Evolutionary conservation across 208 protist genomes (phyloP), one percentile per base, ranked within the genome.

Genomic region (Kentomonas sorsogonicus): DNA sequence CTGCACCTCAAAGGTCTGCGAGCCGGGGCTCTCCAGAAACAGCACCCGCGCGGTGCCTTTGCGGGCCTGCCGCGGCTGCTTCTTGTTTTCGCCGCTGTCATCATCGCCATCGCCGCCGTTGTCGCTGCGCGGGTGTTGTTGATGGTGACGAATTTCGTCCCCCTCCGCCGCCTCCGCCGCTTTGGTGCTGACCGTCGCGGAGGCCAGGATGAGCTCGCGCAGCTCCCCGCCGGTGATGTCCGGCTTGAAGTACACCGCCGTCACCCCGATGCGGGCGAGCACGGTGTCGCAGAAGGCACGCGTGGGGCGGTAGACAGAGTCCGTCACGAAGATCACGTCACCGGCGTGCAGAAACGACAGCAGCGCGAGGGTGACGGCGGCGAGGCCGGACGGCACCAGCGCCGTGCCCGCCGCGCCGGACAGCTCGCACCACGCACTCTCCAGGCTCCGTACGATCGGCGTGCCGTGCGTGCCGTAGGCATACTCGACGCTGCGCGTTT

Each of bases 381-480:
- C 62, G 26, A 67, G 47, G 29, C 68, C 62, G 27, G 68, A 74
- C 1, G 61, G 63, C 3, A 69, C 22, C 5, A 64, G 36, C 23
- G 69, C 22, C 22, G 57, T 74, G 0, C 68, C 68, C 1, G 68
- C 68, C 15, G 54, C 51, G 26, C 68, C 68, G 4, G 68, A 69
- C 61, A 74, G 44, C 18, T 31, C 53, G 22, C 51, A 65, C 61
- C 60, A 74, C 41, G 61, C 68, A 0, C 69, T 60, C 31, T 54
- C 50, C 25, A 74, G 31, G 44, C 62, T 69, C 1, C 44, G 23
- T 0, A 63, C 47, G 30, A 51, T 74, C 25, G 62, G 68, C 57
- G 69, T 74, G 36, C 68, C 62, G 15, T 46, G 44, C 3, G 68
- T 74, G 44, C 68, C 62, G 48, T 69, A 69, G 52, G 56, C 65